Base-by-base conservation (phyloP, 2,329 filamentous ascomycete species). In the Thelonectria discophora region DNA sequence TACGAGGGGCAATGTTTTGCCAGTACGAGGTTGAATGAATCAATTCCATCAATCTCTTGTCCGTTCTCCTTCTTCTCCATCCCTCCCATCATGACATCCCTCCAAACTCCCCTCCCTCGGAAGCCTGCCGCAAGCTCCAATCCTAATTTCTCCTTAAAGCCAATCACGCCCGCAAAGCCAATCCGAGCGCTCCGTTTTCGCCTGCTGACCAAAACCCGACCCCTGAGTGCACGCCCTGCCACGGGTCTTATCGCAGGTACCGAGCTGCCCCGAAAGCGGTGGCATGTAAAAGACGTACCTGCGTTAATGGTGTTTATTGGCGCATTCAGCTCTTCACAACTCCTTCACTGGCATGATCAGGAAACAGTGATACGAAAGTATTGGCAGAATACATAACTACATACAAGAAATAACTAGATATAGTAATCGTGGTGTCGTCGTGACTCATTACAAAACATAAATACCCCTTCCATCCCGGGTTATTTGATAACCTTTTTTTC, bases 381-480 rank as follows among this genome's bases (percentile, higher is more conserved):
- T 32, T 47, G 4, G 18, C 10, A 11, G 20, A 34, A 54, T 67
- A 67, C 53, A 37, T 68, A 30, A 30, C 27, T 30, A 72, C 64
- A 69, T 60, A 55, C 21, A 65, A 66, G 63, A 62, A 68, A 63
- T 49, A 61, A 58, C 66, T 62, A 53, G 65, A 65, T 62, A 63
- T 69, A 67, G 66, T 48, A 46, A 59, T 62, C 62, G 57, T 64
- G 55, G 52, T 51, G 66, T 68, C 60, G 66, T 69, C 64, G 66
- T 69, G 68, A 60, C 54, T 74, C 72, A 72, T 76, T 70, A 69
- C 59, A 73, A 74, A 55, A 66, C 69, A 68, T 69, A 69, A 67
- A 27, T 37, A 37, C 58, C 52, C 66, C 60, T 56, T 59, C 65
- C 58, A 47, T 47, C 18, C 52, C 5, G 10, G 12, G 6, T 37